A percentile compares a stretch with the other conserved stretches of the same genome.
Conservation (phyloP, 805 yeast genomes). For the Kuraishia capsulata region DNA sequence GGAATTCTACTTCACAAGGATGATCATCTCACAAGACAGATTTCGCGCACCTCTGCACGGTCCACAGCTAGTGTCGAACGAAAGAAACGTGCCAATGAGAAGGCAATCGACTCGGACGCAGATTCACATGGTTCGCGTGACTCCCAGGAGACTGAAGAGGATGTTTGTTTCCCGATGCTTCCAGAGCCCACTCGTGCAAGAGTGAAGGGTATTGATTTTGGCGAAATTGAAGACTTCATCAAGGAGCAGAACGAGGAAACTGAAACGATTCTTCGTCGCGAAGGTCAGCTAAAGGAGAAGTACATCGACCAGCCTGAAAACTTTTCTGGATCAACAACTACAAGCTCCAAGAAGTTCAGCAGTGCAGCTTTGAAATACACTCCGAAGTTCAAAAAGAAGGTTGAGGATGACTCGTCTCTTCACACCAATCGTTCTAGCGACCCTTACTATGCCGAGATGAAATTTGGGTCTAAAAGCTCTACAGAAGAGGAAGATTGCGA, state of each 20-base stretch:
- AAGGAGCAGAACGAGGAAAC: constrained; percentile 48
- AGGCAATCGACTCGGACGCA: constrained; percentile 47
- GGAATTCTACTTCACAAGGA: constrained; percentile 19
- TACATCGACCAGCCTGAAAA: constrained; percentile 7
- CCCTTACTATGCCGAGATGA: not conserved
- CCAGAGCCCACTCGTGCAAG: constrained; percentile 42
- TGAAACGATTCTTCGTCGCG: constrained; percentile 23
- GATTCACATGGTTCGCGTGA: constrained; percentile 69
- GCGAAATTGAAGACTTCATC: constrained; percentile 79
- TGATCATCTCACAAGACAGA: constrained; percentile 15
- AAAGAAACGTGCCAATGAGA: constrained; percentile 11
- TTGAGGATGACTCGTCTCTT: not conserved
- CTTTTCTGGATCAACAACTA: constrained; percentile 19
- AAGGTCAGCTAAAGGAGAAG: constrained; percentile 17
- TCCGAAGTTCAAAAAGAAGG: constrained; percentile 22
- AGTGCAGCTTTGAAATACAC: constrained; percentile 56
- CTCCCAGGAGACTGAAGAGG: constrained; percentile 91
- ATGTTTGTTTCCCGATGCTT: constrained; percentile 92
- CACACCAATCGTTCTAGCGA: not conserved
- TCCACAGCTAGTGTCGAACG: constrained; percentile 12
- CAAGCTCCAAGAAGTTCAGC: constrained; percentile 27
- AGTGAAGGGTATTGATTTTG: constrained; percentile 77
- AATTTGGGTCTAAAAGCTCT: constrained; percentile 3
- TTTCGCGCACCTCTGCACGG: constrained; percentile 21
- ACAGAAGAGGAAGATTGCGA: constrained; percentile 5